Base-by-base conservation (phyloP, 306 rosid genomes). In the Cucurbita ficifolia region DNA sequence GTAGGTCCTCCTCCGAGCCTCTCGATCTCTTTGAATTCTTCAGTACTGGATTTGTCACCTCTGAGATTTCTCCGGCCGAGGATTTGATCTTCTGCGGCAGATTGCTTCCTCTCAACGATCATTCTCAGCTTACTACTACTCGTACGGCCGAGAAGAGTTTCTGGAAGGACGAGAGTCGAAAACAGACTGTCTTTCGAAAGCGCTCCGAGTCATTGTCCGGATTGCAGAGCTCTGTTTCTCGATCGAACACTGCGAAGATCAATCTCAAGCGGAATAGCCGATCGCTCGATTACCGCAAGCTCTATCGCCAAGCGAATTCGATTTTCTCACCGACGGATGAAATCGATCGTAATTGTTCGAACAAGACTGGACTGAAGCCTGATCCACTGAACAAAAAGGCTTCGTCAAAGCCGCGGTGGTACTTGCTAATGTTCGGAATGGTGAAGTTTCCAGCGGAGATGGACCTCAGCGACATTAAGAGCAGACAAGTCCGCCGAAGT, bases 391-490 rank as follows among this genome's bases (percentile, higher is more conserved):
- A 39, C 22, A 83, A 83, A 75, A 80, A 67, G 75, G 75, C 76
- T 13, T 59, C 76, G 36, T 54, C 70, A 70, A 87, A 85, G 83
- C 88, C 90, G 19, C 85, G 90, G 1, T 90, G 96, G 96, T 82
- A 82, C 54, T 77, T 86, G 22, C 59, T 86, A 16, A 75, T 88
- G 89, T 86, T 91, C 43, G 96, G 97, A 74, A 81, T 82, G 57
- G 87, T 81, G 79, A 88, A 84, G 83, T 68, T 82, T 1, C 97
- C 92, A 60, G 49, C 86, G 67, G 97, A 88, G 83, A 91, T 91
- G 97, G 97, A 87, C 4, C 96, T 91, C 54, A 79, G 76, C 51
- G 97, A 91, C 49, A 91, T 91, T 6, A 91, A 86, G 76, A 87
- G 78, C 73, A 79, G 97, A 62, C 96, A 87, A 67, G 80, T 85